Evolutionary conservation across 2,329 filamentous ascomycete species (phyloP).

Genomic region (Clonostachys rosea): DNA sequence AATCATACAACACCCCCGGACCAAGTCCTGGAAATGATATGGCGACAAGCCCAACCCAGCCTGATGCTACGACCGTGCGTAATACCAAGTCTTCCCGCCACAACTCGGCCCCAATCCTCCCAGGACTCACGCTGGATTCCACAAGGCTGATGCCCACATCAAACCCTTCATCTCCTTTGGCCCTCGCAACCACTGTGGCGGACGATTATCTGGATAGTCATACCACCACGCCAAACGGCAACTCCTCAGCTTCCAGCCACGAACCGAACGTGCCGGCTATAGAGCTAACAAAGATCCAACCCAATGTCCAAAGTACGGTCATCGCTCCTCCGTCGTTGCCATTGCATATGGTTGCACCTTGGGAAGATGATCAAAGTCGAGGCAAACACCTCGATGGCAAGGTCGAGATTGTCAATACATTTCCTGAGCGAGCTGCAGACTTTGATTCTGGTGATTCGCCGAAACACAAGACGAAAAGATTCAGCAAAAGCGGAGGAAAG

Average conservation of each 20-base stretch:
- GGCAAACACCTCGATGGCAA: no score
- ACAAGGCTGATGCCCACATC: conserved; percentile 5
- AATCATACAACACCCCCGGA: not conserved
- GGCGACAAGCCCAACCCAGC: not conserved
- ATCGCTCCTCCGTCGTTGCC: no score
- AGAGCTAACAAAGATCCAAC: no score
- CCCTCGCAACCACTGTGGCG: not conserved
- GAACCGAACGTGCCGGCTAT: no score
- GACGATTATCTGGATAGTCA: no score
- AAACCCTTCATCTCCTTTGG: conserved; percentile 4
- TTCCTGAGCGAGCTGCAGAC: not conserved
- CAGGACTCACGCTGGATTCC: conserved; percentile 8
- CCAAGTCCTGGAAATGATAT: not conserved
- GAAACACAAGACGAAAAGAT: conserved; percentile 12
- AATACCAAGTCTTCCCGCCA: not conserved
- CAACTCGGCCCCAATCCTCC: conserved; percentile 12
- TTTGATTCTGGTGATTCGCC: not conserved
- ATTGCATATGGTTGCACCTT: no score
- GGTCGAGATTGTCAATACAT: not conserved
- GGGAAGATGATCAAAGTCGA: no score
- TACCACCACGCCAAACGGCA: no score
- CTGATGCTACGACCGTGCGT: no score
- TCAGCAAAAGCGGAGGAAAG: conserved; percentile 21
- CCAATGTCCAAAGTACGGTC: no score
- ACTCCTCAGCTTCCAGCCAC: no score